These are phyloP conservation scores for Podaxis sp. DNA, from an alignment of 768 basidiomycete genomes.

Conservation along the genomic window DNA sequence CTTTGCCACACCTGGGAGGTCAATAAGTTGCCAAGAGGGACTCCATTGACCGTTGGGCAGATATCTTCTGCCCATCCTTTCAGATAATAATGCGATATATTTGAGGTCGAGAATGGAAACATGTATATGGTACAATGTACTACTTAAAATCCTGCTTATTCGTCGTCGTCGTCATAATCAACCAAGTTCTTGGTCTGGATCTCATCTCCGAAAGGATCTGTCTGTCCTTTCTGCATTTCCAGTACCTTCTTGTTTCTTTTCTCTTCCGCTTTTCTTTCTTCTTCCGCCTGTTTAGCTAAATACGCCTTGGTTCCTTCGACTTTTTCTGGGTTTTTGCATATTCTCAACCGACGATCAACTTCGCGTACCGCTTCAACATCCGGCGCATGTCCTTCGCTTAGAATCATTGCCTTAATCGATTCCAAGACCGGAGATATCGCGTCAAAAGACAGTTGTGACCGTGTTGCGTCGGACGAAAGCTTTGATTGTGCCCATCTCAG, in stretches of 20 bases:
- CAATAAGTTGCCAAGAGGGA: slow-evolving; percentile 36
- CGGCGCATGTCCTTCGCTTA: slow-evolving; percentile 56
- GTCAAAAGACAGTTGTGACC: slow-evolving; percentile 12
- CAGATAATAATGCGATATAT: slow-evolving; percentile 16
- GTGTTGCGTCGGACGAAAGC: slow-evolving; percentile 16
- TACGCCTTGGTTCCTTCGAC: slow-evolving; percentile 88
- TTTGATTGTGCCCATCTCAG: slow-evolving; percentile 57
- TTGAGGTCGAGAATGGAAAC: slow-evolving; percentile 22
- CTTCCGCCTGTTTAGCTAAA: slow-evolving; percentile 66
- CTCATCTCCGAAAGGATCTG: slow-evolving; percentile 73
- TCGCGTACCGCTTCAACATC: slow-evolving; percentile 83
- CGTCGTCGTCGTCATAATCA: slow-evolving; percentile 62
- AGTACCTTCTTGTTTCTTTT: slow-evolving; percentile 67
- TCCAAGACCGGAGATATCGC: slow-evolving; percentile 35
- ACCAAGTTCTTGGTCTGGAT: slow-evolving; percentile 42
- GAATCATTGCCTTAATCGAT: slow-evolving; percentile 57
- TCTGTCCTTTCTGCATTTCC: slow-evolving; percentile 43
- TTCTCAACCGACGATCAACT: slow-evolving; percentile 81
- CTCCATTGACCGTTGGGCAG: slow-evolving; percentile 20
- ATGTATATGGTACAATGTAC: slow-evolving; percentile 15
- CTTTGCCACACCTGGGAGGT: slow-evolving; percentile 30
- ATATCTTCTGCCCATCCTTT: slow-evolving; percentile 19
- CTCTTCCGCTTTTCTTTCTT: slow-evolving; percentile 65
- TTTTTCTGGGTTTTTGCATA: slow-evolving; percentile 97
- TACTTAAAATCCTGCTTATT: not conserved